Evolutionary conservation across 495 filamentous ascomycete species (phyloP), one percentile per base, ranked within the genome.

Genomic region (Aspergillus panamensis): DNA sequence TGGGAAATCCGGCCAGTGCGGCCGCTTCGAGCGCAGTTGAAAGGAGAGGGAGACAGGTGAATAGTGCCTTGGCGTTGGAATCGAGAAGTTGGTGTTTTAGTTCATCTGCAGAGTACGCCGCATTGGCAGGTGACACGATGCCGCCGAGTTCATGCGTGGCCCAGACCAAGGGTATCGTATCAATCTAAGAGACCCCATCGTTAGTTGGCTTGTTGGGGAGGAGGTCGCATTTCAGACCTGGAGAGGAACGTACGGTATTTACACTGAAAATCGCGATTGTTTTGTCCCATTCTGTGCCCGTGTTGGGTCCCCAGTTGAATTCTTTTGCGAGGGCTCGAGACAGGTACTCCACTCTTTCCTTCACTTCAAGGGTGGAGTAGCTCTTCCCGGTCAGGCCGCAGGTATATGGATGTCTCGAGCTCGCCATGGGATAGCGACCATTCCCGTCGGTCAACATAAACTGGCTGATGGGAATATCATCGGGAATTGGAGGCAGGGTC

Each of bases 201-300:
- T 32, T 37, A 55, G 8, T 8, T 17, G 19, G n/a, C n/a, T n/a
- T n/a, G n/a, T n/a, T n/a, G n/a, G n/a, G n/a, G n/a, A n/a, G n/a
- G 29, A 25, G 8, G 43, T 20, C n/a, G 31, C 3, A 8, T 14
- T 6, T 57, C 29, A 7, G 17, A 10, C 3, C 20, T 37, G 12
- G 9, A 13, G n/a, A 12, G 10, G 2, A 19, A 66, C 82, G 45
- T 75, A 92, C 91, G 21, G 90, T 90, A 62, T 96, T 96, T 53
- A 92, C 61, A 35, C 84, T 86, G 70, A 90, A 96, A 10, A 92
- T 72, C 10, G 80, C 86, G 48, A 91, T 63, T 20, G 91, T 85
- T 73, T 94, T 96, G 63, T 96, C 92, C 87, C 88, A 96, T 65
- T 92, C 88, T 0, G 82, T 82, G 19, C 90, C 90, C 57, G 81